Conservation (phyloP, 768 basidiomycete genomes). For the Amanita pseudoporphyria region DNA sequence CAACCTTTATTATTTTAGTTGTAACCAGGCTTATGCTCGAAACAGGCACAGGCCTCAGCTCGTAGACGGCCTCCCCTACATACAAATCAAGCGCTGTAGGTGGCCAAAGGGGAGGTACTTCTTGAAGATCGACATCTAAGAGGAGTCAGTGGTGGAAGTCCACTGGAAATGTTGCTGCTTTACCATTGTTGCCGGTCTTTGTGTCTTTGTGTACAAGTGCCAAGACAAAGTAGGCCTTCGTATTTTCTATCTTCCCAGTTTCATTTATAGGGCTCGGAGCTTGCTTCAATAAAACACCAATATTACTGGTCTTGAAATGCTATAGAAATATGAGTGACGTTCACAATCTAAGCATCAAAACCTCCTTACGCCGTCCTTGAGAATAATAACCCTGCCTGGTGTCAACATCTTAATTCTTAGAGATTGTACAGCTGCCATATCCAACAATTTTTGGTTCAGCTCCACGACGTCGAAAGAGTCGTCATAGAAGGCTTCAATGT, state of each 20-base stretch:
- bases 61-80: constrained; percentile 50
- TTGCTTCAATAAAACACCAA: constrained; percentile 63
- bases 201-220: constrained; percentile 59
- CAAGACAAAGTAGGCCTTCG: constrained; percentile 56
- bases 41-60: constrained; percentile 54
- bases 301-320: constrained; percentile 67
- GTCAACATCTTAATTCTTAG: constrained; percentile 61
- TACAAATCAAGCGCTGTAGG: constrained; percentile 37
- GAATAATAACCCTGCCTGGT: constrained; percentile 72
- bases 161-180: background rate
- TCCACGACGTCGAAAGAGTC: constrained; percentile 49
- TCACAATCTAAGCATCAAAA: background rate
- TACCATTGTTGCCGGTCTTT: constrained; percentile 48
- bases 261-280: constrained; percentile 39
- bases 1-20: constrained; percentile 60
- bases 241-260: constrained; percentile 35
- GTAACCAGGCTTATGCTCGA: constrained; percentile 74
- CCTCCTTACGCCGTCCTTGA: constrained; percentile 66
- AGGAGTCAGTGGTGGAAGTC: background rate
- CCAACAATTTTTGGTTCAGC: constrained; percentile 52
- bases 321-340: constrained; percentile 20
- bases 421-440: constrained; percentile 45
- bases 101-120: constrained; percentile 74
- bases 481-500: constrained; percentile 76
- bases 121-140: constrained; percentile 47